Evolutionary conservation across 2,329 filamentous ascomycete genomes (phyloP).

Genomic region (Penicillium vulpinum): DNA sequence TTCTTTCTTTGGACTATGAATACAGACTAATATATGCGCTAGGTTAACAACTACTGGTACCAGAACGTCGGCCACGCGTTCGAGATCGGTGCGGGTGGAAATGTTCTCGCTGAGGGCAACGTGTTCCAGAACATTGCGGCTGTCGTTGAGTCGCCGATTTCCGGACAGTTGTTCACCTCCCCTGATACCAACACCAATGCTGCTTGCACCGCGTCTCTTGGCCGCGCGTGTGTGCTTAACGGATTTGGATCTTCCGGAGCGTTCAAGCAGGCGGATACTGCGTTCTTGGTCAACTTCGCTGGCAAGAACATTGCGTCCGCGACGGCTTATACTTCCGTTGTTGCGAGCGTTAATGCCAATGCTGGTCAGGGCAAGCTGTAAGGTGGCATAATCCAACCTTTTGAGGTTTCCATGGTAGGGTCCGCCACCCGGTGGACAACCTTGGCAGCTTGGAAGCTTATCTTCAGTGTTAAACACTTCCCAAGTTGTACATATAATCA

Average conservation of each 20-base stretch:
- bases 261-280: conserved; percentile 46
- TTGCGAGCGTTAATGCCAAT: conserved; percentile 40
- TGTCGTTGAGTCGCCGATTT: conserved; percentile 41
- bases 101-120: conserved; percentile 59
- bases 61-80: conserved; percentile 59
- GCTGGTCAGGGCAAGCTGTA: conserved; percentile 53
- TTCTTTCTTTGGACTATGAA: no score
- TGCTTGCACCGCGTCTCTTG: conserved; percentile 49
- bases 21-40: not conserved
- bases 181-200: conserved; percentile 38
- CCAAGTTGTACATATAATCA: no score
- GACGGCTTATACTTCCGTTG: conserved; percentile 35
- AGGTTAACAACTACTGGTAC: conserved; percentile 63
- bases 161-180: conserved; percentile 44
- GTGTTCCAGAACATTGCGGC: conserved; percentile 57
- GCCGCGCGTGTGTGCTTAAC: conserved; percentile 55
- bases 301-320: conserved; percentile 56
- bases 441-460: no score
- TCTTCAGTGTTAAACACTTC: no score
- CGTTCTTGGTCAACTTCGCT: conserved; percentile 53
- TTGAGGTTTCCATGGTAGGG: no score
- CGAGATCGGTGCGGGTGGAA: conserved; percentile 49
- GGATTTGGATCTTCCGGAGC: conserved; percentile 42
- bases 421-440: no score
- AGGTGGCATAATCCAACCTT: no score